Base-by-base conservation (phyloP, 345 rosid species). In the Anastatica hierochuntica region DNA sequence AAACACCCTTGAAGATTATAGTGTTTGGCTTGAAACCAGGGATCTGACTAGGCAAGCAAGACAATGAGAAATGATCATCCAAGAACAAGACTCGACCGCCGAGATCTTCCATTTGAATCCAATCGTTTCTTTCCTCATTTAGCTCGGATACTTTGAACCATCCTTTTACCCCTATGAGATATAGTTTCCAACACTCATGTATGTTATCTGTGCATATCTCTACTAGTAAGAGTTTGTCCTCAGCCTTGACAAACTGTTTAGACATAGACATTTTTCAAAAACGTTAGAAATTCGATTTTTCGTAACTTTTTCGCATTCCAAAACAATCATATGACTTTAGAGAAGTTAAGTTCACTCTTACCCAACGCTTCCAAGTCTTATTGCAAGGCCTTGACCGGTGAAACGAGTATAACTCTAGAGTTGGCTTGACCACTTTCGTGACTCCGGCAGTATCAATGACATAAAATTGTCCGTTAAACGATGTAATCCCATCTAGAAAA, bases 21-120 rank as follows among this genome's bases (percentile, higher is more conserved):
- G 57, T 30, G 35, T 60, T 60, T 1, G 17, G 50, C 5, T 21
- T 50, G 21, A 60, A 27, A 1, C 57, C 57, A 7, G 56, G 50
- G 50, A 61, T 50, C 42, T 42, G 43, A 30, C 11, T 61, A 49
- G 66, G 18, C 50, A 60, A 50, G 36, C 58, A 60, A 0, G 66
- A 49, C 26, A 60, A 60, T 1, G 58, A 31, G 26, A 49, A 49
- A 30, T 20, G 13, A 0, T 14, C 13, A 7, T 41, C 48, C 34
- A 63, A 53, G 27, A 63, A 63, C 56, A 64, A 31, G 2, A 64
- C 56, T 0, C 40, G 47, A 46, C 53, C 68, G 9, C 31, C 49
- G 5, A 53, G 0, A 64, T 23, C 56, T 56, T 41, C 23, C 41
- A 64, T 49, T 27, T 64, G 43, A 42, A 12, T 38, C 68, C 69